Evolutionary conservation across 2,329 filamentous ascomycete species (phyloP), one percentile per base, ranked within the genome.

Genomic region (Didymella glomerata): DNA sequence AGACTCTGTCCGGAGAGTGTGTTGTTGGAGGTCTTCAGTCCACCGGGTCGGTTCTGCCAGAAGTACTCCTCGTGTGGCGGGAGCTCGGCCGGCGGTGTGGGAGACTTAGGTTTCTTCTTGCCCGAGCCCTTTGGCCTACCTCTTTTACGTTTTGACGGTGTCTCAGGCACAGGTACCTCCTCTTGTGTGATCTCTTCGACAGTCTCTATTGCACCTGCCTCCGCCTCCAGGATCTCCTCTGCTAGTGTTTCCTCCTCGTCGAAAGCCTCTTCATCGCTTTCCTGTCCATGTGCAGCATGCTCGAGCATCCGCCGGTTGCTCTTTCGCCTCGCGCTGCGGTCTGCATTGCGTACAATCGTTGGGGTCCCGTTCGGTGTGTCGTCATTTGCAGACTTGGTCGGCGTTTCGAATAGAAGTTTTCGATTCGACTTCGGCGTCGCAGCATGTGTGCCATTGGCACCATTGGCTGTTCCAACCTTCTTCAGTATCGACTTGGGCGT

Each of bases 61-160:
- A 99, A 98, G 80, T 96, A 99, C 66, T 90, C 86, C 76, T 98
- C 95, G 72, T 97, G 92, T 0, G 93, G 84, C 5, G 93, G 91
- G 2, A 98, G 84, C 68, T 97, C 86, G 51, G 87, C 85, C 18
- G 94, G 92, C 3, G 92, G 92, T 5, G 90, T 93, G 1, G 91
- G 90, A 7, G 90, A 92, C 56, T 86, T 87, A 68, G 87, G 86
- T 64, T 86, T 73, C 66, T 63, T 65, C 59, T 67, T 70, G n/a
- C 64, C 66, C 10, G 68, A 70, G 22, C 68, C 68, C 41, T 71
- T 71, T 11, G 68, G 68, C 25, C 81, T 75, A 27, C 82, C 79
- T 71, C 74, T 73, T 55, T 80, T 77, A 61, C 83, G 80, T 66
- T 85, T 86, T 14, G 84, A 83, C 24, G 85, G 83, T 22, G 84